phyloP scores from a whole-genome alignment of 768 basidiomycete species.

The Hygrophorus pudorinus region DNA sequence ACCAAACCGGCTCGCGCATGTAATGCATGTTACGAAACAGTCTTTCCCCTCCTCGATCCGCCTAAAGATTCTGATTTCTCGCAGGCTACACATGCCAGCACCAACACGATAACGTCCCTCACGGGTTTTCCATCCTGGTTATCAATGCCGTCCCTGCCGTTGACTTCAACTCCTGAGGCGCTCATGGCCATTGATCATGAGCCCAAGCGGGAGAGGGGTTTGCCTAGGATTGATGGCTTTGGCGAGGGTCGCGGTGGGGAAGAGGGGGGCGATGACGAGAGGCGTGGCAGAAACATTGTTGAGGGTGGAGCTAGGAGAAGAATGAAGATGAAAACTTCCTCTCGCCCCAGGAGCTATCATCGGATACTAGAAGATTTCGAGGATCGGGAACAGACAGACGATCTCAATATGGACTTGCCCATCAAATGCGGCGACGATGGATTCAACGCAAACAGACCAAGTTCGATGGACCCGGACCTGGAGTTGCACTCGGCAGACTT shows the following conservation, averaged over 20 bases:
- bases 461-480: not conserved
- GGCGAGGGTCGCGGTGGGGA: not conserved
- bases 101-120: slow-evolving; percentile 39
- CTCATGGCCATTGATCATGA: slow-evolving; percentile 36
- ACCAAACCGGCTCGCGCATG: slow-evolving; percentile 69
- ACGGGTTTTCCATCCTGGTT: slow-evolving; percentile 43
- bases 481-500: not conserved
- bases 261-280: slow-evolving; percentile 5
- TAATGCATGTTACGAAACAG: slow-evolving; percentile 76
- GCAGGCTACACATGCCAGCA: not conserved
- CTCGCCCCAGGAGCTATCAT: slow-evolving; percentile 53
- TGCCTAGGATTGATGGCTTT: slow-evolving; percentile 9
- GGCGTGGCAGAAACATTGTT: not conserved
- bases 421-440: no score
- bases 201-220: slow-evolving; percentile 13
- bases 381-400: slow-evolving; percentile 17
- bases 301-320: slow-evolving; percentile 8
- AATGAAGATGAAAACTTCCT: slow-evolving; percentile 23
- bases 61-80: slow-evolving; percentile 9
- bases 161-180: slow-evolving; percentile 24
- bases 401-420: no score
- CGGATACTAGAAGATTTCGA: slow-evolving; percentile 60
- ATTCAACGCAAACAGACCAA: not conserved
- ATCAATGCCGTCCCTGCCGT: slow-evolving; percentile 46
- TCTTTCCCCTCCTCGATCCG: slow-evolving; percentile 58